A percentile compares a stretch with the other conserved stretches of the same genome.
These are phyloP conservation scores for Aegilops bicornis DNA, from an alignment of 176 grass and related monocot species.

Conservation along the genomic window DNA sequence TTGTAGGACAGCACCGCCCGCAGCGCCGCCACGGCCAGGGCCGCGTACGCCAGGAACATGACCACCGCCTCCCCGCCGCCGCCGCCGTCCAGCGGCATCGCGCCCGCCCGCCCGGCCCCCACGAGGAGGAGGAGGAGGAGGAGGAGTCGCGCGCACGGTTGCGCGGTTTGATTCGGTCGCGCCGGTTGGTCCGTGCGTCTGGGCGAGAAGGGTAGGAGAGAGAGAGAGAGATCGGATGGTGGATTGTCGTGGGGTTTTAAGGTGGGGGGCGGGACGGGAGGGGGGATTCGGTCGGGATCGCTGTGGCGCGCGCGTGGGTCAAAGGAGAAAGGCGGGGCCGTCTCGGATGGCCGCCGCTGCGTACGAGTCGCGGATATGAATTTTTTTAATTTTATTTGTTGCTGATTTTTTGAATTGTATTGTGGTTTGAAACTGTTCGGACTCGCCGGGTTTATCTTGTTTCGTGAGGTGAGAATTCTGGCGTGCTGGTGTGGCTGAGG, in stretches of 20 bases:
- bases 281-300: slow-evolving; percentile 10
- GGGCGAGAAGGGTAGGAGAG: not conserved
- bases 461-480: not conserved
- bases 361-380: not conserved
- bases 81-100: slow-evolving; percentile 31
- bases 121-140: not conserved
- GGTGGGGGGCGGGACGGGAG: not conserved
- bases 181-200: not conserved
- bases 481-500: not conserved
- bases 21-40: slow-evolving; percentile 34
- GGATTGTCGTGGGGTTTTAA: slow-evolving; percentile 29
- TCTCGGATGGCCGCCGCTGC: not conserved
- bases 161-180: slow-evolving; percentile 44
- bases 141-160: slow-evolving; percentile 17
- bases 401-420: not conserved
- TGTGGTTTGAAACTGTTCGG: slow-evolving; percentile 32
- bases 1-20: slow-evolving; percentile 67
- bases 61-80: not conserved
- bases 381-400: not conserved
- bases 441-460: not conserved
- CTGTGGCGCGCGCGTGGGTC: slow-evolving; percentile 24
- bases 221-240: not conserved
- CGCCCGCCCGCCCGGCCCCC: not conserved
- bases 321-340: slow-evolving; percentile 35
- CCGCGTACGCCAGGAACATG: slow-evolving; percentile 14